Evolutionary conservation across 495 filamentous ascomycete species (phyloP).

Genomic region (Neurospora sp.): DNA sequence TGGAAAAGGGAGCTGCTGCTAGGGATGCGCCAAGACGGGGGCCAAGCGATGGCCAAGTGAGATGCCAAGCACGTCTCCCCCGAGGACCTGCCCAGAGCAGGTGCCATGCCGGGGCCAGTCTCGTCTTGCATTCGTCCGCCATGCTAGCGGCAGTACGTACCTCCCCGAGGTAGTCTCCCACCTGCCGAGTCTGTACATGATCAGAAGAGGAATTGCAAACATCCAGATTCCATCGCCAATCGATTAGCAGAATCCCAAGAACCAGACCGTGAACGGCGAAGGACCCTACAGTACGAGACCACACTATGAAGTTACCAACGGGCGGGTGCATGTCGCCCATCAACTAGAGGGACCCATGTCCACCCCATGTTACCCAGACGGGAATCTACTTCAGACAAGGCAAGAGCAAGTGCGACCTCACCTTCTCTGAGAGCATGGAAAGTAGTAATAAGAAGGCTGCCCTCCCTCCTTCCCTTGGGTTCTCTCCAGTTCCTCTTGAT

Average conservation of each 20-base stretch:
- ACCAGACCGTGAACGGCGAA: background rate
- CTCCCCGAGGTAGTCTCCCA: background rate
- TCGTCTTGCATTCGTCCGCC: background rate
- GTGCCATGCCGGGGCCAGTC: background rate
- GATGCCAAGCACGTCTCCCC: background rate
- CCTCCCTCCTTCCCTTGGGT: background rate
- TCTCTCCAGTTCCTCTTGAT: background rate
- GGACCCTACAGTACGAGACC: background rate
- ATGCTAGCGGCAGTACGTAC: background rate
- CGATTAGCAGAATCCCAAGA: background rate
- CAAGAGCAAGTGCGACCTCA: background rate
- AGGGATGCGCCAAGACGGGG: background rate
- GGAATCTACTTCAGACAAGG: background rate
- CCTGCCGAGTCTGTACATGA: background rate
- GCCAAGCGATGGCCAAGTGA: background rate
- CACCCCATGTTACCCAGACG: background rate
- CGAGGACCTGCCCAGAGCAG: background rate
- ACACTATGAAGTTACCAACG: no score
- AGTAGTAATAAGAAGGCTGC: background rate
- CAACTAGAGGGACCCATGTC: background rate
- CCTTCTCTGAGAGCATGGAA: background rate
- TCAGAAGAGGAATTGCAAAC: background rate
- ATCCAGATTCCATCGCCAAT: background rate
- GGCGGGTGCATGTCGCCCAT: background rate
- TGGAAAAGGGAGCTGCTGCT: background rate